Percentiles rank a stretch among this genome's conserved stretches.
Conservation (phyloP, 2,329 filamentous ascomycete species). For the Periconia macrospinosa region DNA sequence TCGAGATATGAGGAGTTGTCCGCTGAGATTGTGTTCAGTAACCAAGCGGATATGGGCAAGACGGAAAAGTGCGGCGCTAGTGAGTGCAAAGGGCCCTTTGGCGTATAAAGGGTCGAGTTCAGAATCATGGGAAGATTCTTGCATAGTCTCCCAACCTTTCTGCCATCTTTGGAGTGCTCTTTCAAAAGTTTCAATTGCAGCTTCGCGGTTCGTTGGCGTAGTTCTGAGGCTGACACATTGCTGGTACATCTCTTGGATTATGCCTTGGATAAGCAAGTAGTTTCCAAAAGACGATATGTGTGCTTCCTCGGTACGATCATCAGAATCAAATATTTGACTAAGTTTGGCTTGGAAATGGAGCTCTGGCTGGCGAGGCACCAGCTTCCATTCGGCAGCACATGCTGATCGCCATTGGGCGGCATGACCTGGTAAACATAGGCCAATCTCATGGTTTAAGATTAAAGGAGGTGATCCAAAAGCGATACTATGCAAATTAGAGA, state of each 20-base stretch:
- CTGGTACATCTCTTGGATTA: background rate
- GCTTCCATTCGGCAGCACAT: background rate
- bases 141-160: background rate
- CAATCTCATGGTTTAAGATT: background rate
- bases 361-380: background rate
- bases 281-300: background rate
- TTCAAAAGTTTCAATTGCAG: background rate
- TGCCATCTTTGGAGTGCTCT: background rate
- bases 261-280: background rate
- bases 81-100: background rate
- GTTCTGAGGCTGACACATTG: background rate
- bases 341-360: background rate
- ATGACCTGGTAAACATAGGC: background rate
- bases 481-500: background rate
- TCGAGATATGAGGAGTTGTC: background rate
- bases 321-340: background rate
- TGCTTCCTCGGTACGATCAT: background rate
- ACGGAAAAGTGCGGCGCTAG: background rate
- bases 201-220: background rate
- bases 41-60: background rate
- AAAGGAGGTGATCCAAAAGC: background rate
- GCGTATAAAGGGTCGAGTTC: background rate
- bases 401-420: background rate
- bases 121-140: background rate
- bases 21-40: background rate